Evolutionary conservation across 2,329 filamentous ascomycete species (phyloP).

Genomic region (Alternaria panax): DNA sequence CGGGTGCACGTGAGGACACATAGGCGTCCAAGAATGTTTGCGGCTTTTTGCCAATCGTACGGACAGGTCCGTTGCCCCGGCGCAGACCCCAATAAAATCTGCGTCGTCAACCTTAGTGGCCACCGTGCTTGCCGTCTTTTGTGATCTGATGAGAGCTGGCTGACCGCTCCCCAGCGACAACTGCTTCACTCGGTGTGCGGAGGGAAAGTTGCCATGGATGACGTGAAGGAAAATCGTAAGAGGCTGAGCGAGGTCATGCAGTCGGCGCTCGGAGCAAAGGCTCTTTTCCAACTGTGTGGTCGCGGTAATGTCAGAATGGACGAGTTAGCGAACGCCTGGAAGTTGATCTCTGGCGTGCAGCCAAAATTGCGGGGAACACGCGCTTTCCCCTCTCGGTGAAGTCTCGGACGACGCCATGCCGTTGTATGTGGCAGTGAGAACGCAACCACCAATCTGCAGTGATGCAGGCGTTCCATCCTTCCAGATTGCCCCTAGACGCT

Average conservation of each 20-base stretch:
- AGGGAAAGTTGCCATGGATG: background rate
- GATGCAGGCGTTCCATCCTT: conserved; percentile 14
- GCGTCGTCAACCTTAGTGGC: conserved; percentile 21
- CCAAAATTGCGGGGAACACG: conserved; percentile 19
- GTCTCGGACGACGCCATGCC: conserved; percentile 22
- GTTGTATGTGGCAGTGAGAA: conserved; percentile 5
- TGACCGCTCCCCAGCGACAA: conserved; percentile 21
- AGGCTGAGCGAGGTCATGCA: background rate
- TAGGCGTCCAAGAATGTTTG: conserved; percentile 22
- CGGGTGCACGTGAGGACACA: conserved; percentile 29
- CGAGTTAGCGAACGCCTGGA: conserved; percentile 23
- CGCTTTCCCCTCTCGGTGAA: conserved; percentile 29
- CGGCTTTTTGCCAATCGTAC: conserved; percentile 31
- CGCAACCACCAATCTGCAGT: conserved; percentile 4
- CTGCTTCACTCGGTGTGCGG: background rate
- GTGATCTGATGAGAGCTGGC: conserved; percentile 16
- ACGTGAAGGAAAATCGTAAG: conserved; percentile 1
- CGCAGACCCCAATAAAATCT: conserved; percentile 20
- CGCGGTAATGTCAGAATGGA: conserved; percentile 9
- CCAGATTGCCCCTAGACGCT: conserved; percentile 15
- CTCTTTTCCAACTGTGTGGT: conserved; percentile 6
- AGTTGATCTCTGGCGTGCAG: conserved; percentile 6
- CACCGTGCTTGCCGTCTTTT: conserved; percentile 19
- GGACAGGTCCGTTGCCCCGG: conserved; percentile 33
- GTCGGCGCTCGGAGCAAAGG: conserved; percentile 27